Evolutionary conservation across 192 early-diverging fungal genomes (phyloP), one percentile per base, ranked within the genome.

Genomic region (Backusella luteola): DNA sequence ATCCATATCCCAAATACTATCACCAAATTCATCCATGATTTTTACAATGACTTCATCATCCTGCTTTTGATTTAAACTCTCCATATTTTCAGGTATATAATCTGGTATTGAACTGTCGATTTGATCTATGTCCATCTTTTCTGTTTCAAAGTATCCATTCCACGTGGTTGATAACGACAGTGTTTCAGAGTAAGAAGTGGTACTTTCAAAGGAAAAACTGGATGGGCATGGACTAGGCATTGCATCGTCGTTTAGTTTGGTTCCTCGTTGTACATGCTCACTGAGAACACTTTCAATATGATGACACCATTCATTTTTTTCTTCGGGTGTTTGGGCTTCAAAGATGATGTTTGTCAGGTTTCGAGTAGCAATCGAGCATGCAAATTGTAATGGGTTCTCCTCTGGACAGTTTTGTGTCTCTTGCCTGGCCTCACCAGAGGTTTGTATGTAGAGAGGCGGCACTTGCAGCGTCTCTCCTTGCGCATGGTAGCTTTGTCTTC

Each of bases 221-320:
- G 67, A 69, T 9, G n/a, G 32, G n/a, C 34, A 38, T 2, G 67
- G 67, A 19, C 67, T 67, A 15, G 17, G 6, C 19, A 49, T n/a
- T n/a, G 17, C 0, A 49, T 49, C 46, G 19, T 49, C 46, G 6
- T 49, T 63, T 63, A 63, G 23, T 14, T 29, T 63, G 2, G 23
- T 29, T 4, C 56, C 56, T 14, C 67, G 66, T 23, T 69, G 75
- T 19, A 76, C 75, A 66, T 77, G 76, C 3, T 52, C 29, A 32
- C 39, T 17, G 34, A 77, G 32, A 21, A 77, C 76, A 38, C 69
- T 56, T 9, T 69, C 67, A 34, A 78, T 46, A 67, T 66, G 66
- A 39, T 53, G n/a, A 41, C 77, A 78, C 77, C 77, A 78, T n/a
- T 15, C 26, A 32, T 69, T 42, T 38, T 78, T 78, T 26, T 78